Conservation (phyloP, 495 filamentous ascomycete species). For the Astrocystis sublimbata region DNA sequence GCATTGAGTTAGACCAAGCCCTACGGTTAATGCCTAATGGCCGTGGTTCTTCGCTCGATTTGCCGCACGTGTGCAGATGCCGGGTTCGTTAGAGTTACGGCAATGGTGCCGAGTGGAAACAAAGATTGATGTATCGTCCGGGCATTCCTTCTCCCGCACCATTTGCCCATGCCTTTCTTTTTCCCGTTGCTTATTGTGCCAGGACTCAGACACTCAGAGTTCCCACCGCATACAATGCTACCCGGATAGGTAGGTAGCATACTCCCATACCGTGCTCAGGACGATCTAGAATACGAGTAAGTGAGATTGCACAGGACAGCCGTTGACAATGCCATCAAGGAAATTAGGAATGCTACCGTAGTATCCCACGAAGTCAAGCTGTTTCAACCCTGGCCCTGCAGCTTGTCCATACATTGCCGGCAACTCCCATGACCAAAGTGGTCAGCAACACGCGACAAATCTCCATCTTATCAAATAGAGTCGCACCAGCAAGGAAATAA, state of each 20-base stretch:
- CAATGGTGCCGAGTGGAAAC: background rate
- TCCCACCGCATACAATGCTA: background rate
- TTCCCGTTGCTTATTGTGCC: background rate
- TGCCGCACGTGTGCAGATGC: slow-evolving; percentile 19
- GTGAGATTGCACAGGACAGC: slow-evolving; percentile 2
- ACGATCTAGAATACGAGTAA: background rate
- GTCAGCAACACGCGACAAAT: background rate
- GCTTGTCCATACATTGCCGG: slow-evolving; percentile 15
- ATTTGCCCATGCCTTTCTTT: background rate
- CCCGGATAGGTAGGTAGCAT: background rate
- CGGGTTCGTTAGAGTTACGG: slow-evolving; percentile 11
- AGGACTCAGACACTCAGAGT: background rate
- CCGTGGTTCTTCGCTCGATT: slow-evolving; percentile 8
- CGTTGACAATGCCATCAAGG: background rate
- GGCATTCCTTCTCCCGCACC: background rate
- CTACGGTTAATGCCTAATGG: slow-evolving; percentile 16
- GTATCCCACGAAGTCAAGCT: background rate
- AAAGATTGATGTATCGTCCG: background rate
- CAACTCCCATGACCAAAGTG: slow-evolving; percentile 1
- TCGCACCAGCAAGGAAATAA: slow-evolving; percentile 1
- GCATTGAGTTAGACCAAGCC: slow-evolving; percentile 15
- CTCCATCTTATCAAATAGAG: background rate
- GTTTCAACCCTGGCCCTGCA: slow-evolving; percentile 13
- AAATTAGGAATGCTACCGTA: slow-evolving; percentile 13
- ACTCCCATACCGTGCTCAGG: background rate